Conservation (phyloP, 2,329 filamentous ascomycete species). For the Verticillium longisporum region DNA sequence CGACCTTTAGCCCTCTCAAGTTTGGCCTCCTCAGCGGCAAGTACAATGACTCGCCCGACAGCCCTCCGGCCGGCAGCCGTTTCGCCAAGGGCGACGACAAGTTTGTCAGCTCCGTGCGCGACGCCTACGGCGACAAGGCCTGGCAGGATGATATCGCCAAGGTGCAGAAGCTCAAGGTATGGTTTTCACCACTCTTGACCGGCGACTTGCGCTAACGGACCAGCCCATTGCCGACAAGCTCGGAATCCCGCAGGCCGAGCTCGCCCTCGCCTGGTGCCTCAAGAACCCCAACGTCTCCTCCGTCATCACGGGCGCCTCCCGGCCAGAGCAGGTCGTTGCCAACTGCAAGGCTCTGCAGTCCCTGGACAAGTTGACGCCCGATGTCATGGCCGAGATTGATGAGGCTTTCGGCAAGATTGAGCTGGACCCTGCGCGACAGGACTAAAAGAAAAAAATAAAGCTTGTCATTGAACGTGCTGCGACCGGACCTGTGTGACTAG, state of each 20-base stretch:
- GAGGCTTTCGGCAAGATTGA: conserved; percentile 20
- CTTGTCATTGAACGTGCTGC: not conserved
- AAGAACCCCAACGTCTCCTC: conserved; percentile 47
- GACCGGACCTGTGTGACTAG: too few relatives aligned
- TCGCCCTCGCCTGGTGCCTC: conserved; percentile 46
- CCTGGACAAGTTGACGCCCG: conserved; percentile 39
- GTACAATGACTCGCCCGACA: conserved; percentile 49
- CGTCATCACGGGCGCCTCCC: conserved; percentile 46
- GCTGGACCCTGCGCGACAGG: conserved; percentile 12
- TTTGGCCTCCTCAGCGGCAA: conserved; percentile 57
- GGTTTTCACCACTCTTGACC: conserved; percentile 6
- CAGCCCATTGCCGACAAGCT: conserved; percentile 50
- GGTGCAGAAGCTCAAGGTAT: conserved; percentile 30
- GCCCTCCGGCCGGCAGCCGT: conserved; percentile 49
- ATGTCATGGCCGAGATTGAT: conserved; percentile 45
- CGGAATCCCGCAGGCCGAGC: conserved; percentile 42
- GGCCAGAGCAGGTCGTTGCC: conserved; percentile 43
- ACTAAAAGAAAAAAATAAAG: conserved; percentile 3
- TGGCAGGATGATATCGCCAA: conserved; percentile 43
- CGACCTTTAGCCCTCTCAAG: conserved; percentile 53
- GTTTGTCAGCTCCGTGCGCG: conserved; percentile 49
- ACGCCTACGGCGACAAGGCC: conserved; percentile 47
- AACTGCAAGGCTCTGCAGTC: conserved; percentile 40
- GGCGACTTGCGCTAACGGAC: conserved; percentile 1
- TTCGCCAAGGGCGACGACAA: conserved; percentile 51